Conservation (phyloP, 2,329 filamentous ascomycete species). For the Ustulina deusta region DNA sequence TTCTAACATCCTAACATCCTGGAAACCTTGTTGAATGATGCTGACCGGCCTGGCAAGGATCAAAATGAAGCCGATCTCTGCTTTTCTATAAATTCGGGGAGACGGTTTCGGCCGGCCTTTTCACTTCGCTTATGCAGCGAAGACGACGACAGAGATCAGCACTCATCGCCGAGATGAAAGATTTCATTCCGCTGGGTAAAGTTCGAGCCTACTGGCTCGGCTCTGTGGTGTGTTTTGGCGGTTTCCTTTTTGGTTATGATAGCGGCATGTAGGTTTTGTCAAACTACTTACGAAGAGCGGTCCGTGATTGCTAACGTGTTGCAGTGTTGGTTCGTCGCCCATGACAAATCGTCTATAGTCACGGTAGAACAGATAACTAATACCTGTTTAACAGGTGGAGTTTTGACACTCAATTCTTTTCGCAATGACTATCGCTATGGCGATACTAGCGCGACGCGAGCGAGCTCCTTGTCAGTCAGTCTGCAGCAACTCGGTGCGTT, state of each 20-base stretch:
- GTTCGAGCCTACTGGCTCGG: conserved; percentile 65
- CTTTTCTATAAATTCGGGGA: conserved; percentile 38
- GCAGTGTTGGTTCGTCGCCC: conserved; percentile 45
- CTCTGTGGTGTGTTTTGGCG: conserved; percentile 63
- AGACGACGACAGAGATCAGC: conserved; percentile 18
- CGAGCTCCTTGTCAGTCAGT: conserved; percentile 50
- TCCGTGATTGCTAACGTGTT: conserved; percentile 35
- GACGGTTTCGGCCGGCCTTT: conserved; percentile 34
- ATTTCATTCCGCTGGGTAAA: conserved; percentile 50
- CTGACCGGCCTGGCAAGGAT: conserved; percentile 10
- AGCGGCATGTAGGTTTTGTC: conserved; percentile 53
- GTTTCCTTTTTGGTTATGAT: conserved; percentile 61
- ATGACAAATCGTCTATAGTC: neutral
- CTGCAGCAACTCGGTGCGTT: conserved; percentile 52
- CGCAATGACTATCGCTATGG: conserved; percentile 49
- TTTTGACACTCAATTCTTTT: conserved; percentile 50
- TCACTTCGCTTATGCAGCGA: conserved; percentile 28
- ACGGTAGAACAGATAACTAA: conserved; percentile 22
- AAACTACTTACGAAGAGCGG: neutral
- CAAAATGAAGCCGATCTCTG: conserved; percentile 25
- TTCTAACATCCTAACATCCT: conserved; percentile 28
- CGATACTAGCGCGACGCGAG: conserved; percentile 42
- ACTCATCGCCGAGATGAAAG: conserved; percentile 42
- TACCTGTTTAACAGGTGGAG: conserved; percentile 46
- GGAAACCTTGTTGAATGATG: conserved; percentile 18